These are phyloP conservation scores for Fusarium sp. DNA, from an alignment of 2,329 filamentous ascomycete species.

Conservation along the genomic window DNA sequence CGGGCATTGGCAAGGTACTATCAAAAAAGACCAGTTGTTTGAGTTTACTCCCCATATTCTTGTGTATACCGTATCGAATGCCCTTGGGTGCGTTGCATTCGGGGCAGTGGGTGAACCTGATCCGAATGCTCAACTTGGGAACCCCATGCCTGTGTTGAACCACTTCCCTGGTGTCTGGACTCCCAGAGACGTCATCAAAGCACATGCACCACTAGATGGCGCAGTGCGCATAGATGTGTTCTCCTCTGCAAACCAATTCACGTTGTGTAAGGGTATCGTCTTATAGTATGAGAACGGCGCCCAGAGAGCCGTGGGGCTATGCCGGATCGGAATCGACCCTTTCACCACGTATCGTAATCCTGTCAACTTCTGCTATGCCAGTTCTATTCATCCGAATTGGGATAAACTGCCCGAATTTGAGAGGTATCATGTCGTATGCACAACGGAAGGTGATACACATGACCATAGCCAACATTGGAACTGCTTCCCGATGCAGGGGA, in stretches of 20 bases:
- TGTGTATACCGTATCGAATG: not conserved
- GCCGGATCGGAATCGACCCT: not conserved
- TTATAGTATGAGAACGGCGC: not conserved
- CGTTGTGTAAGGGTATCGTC: not conserved
- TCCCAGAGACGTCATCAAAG: too few species aligned
- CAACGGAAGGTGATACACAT: not conserved
- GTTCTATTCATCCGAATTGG: too few species aligned
- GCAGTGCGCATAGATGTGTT: not conserved
- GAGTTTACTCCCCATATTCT: not conserved
- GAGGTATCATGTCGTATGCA: too few species aligned
- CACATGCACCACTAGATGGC: not conserved
- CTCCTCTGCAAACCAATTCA: too few species aligned
- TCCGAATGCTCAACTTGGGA: not conserved
- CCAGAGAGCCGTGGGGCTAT: not conserved
- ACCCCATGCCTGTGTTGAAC: not conserved
- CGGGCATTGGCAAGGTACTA: not conserved
- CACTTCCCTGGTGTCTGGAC: rapidly evolving
- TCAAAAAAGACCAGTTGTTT: not conserved
- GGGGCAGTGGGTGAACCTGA: not conserved
- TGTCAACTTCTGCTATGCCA: not conserved
- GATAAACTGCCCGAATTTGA: too few species aligned
- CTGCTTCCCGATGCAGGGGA: not conserved
- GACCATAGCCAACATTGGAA: not conserved
- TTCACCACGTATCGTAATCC: not conserved
- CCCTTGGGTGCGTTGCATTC: not conserved